Base-by-base conservation (phyloP, 148 eudicot species). In the Gaultheria prostrata region DNA sequence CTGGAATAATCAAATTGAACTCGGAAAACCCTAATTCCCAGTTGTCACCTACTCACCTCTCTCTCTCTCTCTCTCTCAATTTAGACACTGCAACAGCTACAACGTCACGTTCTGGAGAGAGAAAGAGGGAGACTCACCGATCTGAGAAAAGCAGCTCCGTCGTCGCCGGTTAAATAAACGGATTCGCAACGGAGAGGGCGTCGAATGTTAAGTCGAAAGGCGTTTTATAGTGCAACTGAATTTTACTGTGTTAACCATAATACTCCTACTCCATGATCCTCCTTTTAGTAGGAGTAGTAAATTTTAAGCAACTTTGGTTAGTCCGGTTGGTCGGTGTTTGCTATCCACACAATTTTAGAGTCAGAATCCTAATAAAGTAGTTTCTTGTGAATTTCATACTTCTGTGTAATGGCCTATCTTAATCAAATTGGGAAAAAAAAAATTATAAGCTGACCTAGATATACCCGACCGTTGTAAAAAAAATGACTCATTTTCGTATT, bases 111-210 rank as follows among this genome's bases (percentile, higher is more conserved):
- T 57, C 9, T 0, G 4, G 43, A 39, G 0, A 39, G 43, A 39
- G 43, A 39, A 6, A 67, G 80, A 71, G 69, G 15, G 17, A 69
- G 48, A 18, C 57, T 85, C 82, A 81, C 87, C 65, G 87, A 89
- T 89, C 90, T 45, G 78, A 80, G 17, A 28, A 65, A 49, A 72
- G 78, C 59, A 32, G 20, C 75, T 69, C 78, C 82, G 57, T 80
- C 83, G 71, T 71, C 82, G 57, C 70, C 1, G 2, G 32, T 14
- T 1, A 24, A 26, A 65, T 39, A 49, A 81, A 45, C n/a, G 32
- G 28, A 54, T 72, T 43, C 24, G 17, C 7, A 13, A 20, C 32
- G 12, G 54, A 67, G n/a, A 30, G 24, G 56, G 73, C 18, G 56
- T 26, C 13, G 54, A 24, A 39, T 39, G 43, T 4, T 0, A 80